Evolutionary conservation across 345 rosid genomes (phyloP), one percentile per base, ranked within the genome.

Genomic region (Boechera divaricarpa): DNA sequence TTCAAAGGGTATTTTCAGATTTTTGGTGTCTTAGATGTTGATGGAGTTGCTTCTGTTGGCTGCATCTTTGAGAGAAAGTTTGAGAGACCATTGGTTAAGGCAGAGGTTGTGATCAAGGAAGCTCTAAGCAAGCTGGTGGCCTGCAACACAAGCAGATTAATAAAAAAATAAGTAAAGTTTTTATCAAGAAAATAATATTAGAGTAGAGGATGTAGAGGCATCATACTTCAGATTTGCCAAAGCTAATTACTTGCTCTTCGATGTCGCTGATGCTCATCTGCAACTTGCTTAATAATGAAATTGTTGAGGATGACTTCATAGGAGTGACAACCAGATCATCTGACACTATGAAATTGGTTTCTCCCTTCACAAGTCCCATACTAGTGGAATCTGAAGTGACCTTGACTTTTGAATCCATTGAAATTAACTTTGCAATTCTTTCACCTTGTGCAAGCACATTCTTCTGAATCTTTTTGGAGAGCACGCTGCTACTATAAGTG

Each of bases 261-360:
- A 77, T 63, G 10, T 70, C 76, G 4, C 29, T 13, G 1, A 71
- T 45, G 12, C 1, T 63, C 72, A 65, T 4, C 21, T 71, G 64
- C 63, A 76, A 10, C 29, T 70, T 77, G 7, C 72, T 63, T 38
- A 71, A 6, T 1, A 63, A 56, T 7, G 60, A 55, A 10, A 70
- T 48, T 0, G 72, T 77, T 35, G 72, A 71, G 9, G 81, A 77
- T 5, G 77, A 77, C 36, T 49, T 47, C 72, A 77, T 56, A 16
- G 81, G 67, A 13, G 72, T 64, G 12, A 71, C 39, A 13, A 56
- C 7, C 1, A 71, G 38, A 57, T 77, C 73, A 77, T 77, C 68
- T 4, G 77, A 77, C 0, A 77, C 77, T 8, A 64, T 38, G 67
- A 71, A 77, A 49, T 36, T 56, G 0, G 72, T 70, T 49, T 64